Base-by-base conservation (phyloP, 306 rosid species). In the Purshia tridentata region DNA sequence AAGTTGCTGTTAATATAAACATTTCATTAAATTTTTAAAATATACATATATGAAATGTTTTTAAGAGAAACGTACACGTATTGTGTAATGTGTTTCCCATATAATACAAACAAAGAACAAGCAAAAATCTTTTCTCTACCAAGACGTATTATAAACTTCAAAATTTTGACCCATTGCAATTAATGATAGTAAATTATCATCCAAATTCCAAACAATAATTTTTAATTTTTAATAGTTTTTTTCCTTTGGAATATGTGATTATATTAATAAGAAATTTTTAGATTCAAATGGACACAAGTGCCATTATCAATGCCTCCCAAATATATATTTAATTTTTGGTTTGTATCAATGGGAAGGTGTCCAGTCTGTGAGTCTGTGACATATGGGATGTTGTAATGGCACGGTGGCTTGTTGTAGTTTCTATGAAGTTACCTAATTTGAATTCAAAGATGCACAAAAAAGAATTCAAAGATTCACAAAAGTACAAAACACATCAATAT, bases 361-460 rank as follows among this genome's bases (percentile, higher is more conserved):
- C 37, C 4, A 20, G 8, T 68, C 29, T 23, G 29, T 23, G 29
- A 29, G 47, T 50, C 60, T 23, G 13, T 13, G n/a, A 18, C 72
- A 37, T 53, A 65, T 65, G 70, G 53, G 54, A 49, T 18, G 14
- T 53, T 1, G 63, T 69, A 39, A 39, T 69, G 51, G 13, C 48
- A 19, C 4, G 37, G 9, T 69, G 4, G 23, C 19, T 15, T 35
- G 18, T 15, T 35, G 18, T 5, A 1, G 42, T 23, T 80, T 15
- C 77, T 60, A 44, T 1, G 74, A 81, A 67, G 22, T 64, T 76
- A 15, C 62, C 11, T 14, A 0, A 3, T 72, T 81, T 73, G 65
- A 73, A 62, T 81, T 81, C 76, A 61, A 47, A 77, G 79, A 66
- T 42, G 10, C 63, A 63, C 4, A 57, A 65, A n/a, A n/a, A n/a